These are phyloP conservation scores for Thermoascus crustaceus DNA, from an alignment of 2,329 filamentous ascomycete genomes.

Conservation along the genomic window DNA sequence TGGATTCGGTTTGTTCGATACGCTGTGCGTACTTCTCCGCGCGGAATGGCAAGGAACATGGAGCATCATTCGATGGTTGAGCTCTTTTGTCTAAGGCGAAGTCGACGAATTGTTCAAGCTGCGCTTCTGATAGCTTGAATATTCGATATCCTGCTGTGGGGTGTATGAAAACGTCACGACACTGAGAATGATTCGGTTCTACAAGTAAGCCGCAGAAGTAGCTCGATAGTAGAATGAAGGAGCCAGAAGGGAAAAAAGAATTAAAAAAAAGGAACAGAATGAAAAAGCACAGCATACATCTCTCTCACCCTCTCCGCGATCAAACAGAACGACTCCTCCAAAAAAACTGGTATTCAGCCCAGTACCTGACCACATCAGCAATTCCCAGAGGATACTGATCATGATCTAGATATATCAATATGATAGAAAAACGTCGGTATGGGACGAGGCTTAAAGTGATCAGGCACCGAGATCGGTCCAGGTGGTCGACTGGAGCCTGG, in stretches of 20 bases:
- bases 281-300: conserved; percentile 3
- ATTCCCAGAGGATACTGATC: conserved; percentile 4
- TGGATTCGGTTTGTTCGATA: conserved; percentile 4
- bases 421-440: conserved; percentile 1
- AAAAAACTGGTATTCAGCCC: conserved; percentile 5
- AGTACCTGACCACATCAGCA: conserved; percentile 6
- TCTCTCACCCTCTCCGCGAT: conserved; percentile 3
- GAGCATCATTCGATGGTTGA: not conserved
- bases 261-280: not conserved
- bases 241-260: no score
- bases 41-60: conserved; percentile 5
- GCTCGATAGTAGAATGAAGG: no score
- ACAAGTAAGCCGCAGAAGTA: not conserved
- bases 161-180: conserved; percentile 7
- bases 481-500: not conserved
- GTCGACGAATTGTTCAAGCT: conserved; percentile 4
- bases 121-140: conserved; percentile 5
- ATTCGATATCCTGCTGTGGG: conserved; percentile 3
- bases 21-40: conserved; percentile 7
- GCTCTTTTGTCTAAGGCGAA: conserved; percentile 1
- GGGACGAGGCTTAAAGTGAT: not conserved
- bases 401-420: not conserved
- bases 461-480: not conserved
- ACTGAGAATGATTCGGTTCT: conserved; percentile 3
- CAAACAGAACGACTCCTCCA: conserved; percentile 6